phyloP scores from a whole-genome alignment of 192 early-diverging fungal species.

The Coemansia umbellata region DNA sequence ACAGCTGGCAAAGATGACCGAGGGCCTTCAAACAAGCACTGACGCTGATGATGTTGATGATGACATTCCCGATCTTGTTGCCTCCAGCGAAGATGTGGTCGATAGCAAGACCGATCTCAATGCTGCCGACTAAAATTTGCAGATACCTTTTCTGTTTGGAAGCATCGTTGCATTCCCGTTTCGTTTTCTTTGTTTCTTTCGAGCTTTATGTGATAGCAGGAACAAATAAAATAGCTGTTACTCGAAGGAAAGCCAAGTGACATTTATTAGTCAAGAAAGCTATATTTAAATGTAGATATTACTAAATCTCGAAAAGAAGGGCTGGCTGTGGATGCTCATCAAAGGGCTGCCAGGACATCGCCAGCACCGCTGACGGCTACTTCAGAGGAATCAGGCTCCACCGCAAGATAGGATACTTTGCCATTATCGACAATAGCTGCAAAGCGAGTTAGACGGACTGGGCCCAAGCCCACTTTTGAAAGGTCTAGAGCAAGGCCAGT shows the following conservation, averaged over 20 bases:
- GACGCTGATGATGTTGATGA: constrained; percentile 72
- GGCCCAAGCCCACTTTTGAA: constrained; percentile 56
- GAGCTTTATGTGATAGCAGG: too few relatives aligned
- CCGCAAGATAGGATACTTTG: constrained; percentile 63
- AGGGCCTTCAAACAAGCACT: constrained; percentile 68
- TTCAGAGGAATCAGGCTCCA: constrained; percentile 53
- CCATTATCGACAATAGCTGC: constrained; percentile 65
- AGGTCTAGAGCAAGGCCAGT: constrained; percentile 65
- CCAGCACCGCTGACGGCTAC: constrained; percentile 57
- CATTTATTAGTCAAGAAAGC: too few relatives aligned
- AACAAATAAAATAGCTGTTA: too few relatives aligned
- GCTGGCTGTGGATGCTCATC: too few relatives aligned
- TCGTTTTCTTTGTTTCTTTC: too few relatives aligned
- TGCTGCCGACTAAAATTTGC: constrained; percentile 23
- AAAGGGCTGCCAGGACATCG: constrained; percentile 55
- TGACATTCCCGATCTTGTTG: constrained; percentile 93
- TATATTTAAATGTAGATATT: too few relatives aligned
- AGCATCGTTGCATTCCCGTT: too few relatives aligned
- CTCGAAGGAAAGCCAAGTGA: too few relatives aligned
- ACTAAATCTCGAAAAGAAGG: too few relatives aligned
- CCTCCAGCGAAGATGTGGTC: constrained; percentile 58
- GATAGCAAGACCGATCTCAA: constrained; percentile 53
- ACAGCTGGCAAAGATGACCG: constrained; percentile 81
- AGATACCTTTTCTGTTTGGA: too few relatives aligned
- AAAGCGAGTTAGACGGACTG: constrained; percentile 63